Base-by-base conservation (phyloP, 192 early-diverging fungal genomes). In the Physocladia obscura region DNA sequence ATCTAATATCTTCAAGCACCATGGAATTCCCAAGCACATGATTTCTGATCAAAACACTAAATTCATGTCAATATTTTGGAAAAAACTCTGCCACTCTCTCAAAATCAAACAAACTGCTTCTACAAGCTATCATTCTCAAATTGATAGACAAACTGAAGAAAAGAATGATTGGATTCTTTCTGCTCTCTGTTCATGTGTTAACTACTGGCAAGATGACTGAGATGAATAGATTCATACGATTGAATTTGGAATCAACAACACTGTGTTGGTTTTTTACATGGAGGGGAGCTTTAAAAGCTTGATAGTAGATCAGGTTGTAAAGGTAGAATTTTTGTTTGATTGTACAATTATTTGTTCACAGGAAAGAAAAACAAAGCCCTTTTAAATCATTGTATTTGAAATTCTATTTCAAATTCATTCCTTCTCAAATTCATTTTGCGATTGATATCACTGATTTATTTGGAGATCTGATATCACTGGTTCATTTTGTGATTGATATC, bases 221-320 rank as follows among this genome's bases (percentile, higher is more conserved):
- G 29, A 40, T 4, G 32, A 38, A 0, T 49, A 79, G 17, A 51
- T 89, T 4, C 78, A 74, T 0, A 15, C 71, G 0, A 77, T 74
- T 4, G 83, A 87, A 35, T 83, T 84, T 34, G 69, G 75, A 0
- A 84, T 85, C 64, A 88, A 87, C 56, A 77, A 86, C 65, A 50
- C 82, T 4, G 6, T 57, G n/a, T n/a, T n/a, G n/a, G n/a, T n/a
- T n/a, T n/a, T n/a, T n/a, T n/a, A n/a, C n/a, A n/a, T n/a, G n/a
- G n/a, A n/a, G n/a, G n/a, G n/a, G n/a, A n/a, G n/a, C n/a, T n/a
- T n/a, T n/a, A n/a, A n/a, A n/a, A n/a, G n/a, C n/a, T n/a, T n/a
- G n/a, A n/a, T n/a, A n/a, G n/a, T n/a, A n/a, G n/a, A n/a, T n/a
- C n/a, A n/a, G n/a, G n/a, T n/a, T n/a, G n/a, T n/a, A n/a, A n/a